Conservation (phyloP, 2,329 filamentous ascomycete genomes). For the Furcasterigmium sp. region DNA sequence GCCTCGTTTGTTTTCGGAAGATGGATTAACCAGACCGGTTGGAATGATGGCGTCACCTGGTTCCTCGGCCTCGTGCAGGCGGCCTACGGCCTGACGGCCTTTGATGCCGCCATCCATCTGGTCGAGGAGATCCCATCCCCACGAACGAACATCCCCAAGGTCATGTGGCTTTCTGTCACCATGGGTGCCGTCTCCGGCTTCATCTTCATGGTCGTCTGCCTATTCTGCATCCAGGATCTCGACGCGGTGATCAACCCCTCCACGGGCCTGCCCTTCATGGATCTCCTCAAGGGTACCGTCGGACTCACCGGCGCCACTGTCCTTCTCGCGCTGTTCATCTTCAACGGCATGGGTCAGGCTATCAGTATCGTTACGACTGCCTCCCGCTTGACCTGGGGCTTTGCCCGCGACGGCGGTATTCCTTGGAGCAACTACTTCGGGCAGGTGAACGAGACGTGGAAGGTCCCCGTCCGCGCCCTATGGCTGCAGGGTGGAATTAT, state of each 20-base stretch:
- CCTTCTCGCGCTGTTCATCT: slow-evolving; percentile 46
- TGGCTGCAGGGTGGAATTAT: slow-evolving; percentile 43
- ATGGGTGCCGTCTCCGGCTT: slow-evolving; percentile 42
- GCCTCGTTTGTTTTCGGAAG: slow-evolving; percentile 45
- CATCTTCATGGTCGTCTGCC: slow-evolving; percentile 46
- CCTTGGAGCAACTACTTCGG: slow-evolving; percentile 39
- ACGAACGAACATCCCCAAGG: slow-evolving; percentile 41
- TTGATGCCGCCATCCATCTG: slow-evolving; percentile 55
- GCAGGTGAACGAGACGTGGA: slow-evolving; percentile 40
- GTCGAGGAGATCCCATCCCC: slow-evolving; percentile 51
- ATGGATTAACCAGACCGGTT: slow-evolving; percentile 47
- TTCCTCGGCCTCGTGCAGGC: slow-evolving; percentile 52
- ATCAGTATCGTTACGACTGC: slow-evolving; percentile 45
- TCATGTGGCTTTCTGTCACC: slow-evolving; percentile 47
- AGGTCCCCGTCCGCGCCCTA: slow-evolving; percentile 44
- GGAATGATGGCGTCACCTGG: slow-evolving; percentile 51
- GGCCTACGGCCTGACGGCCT: slow-evolving; percentile 51
- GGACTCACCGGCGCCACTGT: slow-evolving; percentile 35
- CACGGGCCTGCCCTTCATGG: slow-evolving; percentile 41
- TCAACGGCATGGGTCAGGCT: slow-evolving; percentile 50
- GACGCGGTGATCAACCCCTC: slow-evolving; percentile 31
- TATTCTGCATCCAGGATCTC: slow-evolving; percentile 45
- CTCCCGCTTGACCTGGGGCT: slow-evolving; percentile 48
- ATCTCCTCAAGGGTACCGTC: slow-evolving; percentile 34
- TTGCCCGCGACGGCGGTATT: slow-evolving; percentile 44